Conservation (phyloP, 1,139 yeast genomes). For the Lodderomyces margitis region DNA sequence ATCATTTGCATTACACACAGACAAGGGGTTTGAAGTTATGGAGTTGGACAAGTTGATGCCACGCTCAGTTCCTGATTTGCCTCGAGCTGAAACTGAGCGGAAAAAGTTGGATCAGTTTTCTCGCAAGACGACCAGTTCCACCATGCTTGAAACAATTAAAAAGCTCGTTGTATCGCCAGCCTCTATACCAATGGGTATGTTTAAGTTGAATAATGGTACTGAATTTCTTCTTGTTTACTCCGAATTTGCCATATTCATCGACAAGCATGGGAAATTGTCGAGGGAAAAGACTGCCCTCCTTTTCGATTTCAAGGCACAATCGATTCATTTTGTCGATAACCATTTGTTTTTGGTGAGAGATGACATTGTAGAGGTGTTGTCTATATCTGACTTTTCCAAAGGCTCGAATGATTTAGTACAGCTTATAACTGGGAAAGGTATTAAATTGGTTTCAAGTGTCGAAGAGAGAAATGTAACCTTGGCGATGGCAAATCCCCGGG, state of each 20-base stretch:
- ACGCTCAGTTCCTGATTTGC: constrained; percentile 48
- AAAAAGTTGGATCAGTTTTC: constrained; percentile 28
- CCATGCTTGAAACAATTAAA: constrained; percentile 33
- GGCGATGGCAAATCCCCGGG: constrained; percentile 69
- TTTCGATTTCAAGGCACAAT: constrained; percentile 61
- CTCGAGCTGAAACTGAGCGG: constrained; percentile 15
- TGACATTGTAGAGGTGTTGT: constrained; percentile 70
- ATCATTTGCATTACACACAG: constrained; percentile 64
- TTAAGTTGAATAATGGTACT: constrained; percentile 51
- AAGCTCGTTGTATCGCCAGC: constrained; percentile 34
- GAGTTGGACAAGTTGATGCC: constrained; percentile 59
- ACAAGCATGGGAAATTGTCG: constrained; percentile 62
- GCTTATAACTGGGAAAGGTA: constrained; percentile 70
- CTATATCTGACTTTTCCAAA: constrained; percentile 50
- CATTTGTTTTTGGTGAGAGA: constrained; percentile 62
- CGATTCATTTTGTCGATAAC: constrained; percentile 56
- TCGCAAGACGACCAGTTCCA: constrained; percentile 21
- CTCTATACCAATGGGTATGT: constrained; percentile 60
- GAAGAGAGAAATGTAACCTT: constrained; percentile 47
- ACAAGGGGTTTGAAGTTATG: constrained; percentile 67
- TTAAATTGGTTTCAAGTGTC: constrained; percentile 44
- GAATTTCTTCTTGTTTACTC: constrained; percentile 67
- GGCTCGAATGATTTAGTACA: constrained; percentile 60
- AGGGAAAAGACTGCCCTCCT: constrained; percentile 56
- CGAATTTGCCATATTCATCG: constrained; percentile 69